These are phyloP conservation scores for Capillidium heterosporum DNA, from an alignment of 371 early-diverging fungal genomes.

Conservation along the genomic window DNA sequence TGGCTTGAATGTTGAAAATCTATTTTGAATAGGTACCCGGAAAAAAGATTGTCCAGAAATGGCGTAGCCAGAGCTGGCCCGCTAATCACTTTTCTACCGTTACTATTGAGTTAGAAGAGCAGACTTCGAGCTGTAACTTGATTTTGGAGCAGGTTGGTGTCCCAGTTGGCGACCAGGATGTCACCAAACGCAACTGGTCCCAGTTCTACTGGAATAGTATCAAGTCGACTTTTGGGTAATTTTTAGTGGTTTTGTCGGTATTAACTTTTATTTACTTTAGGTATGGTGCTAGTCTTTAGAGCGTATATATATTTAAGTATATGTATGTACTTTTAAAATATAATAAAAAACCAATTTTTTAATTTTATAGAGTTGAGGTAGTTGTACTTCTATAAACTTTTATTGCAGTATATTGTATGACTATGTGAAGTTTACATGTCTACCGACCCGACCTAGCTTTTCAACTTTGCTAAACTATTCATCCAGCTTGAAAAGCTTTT, in stretches of 20 bases:
- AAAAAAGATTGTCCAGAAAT: conserved; percentile 64
- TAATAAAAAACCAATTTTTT: too few relatives aligned
- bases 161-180: conserved; percentile 74
- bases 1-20: not conserved
- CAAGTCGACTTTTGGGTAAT: conserved; percentile 73
- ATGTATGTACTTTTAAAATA: too few relatives aligned
- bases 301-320: too few relatives aligned
- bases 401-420: too few relatives aligned
- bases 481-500: too few relatives aligned
- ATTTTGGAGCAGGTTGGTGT: conserved; percentile 52
- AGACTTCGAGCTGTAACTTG: not conserved
- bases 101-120: conserved; percentile 48
- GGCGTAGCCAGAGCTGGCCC: conserved; percentile 77
- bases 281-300: not conserved
- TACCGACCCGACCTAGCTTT: too few relatives aligned
- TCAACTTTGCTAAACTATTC: too few relatives aligned
- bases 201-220: conserved; percentile 88
- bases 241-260: not conserved
- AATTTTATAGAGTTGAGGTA: too few relatives aligned
- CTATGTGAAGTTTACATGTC: too few relatives aligned
- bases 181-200: conserved; percentile 70
- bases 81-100: conserved; percentile 70
- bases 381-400: too few relatives aligned
- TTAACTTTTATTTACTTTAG: not conserved
- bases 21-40: conserved; percentile 22